Conservation (phyloP, 2,329 filamentous ascomycete species). For the Tolypocladium cylindrosporum region DNA sequence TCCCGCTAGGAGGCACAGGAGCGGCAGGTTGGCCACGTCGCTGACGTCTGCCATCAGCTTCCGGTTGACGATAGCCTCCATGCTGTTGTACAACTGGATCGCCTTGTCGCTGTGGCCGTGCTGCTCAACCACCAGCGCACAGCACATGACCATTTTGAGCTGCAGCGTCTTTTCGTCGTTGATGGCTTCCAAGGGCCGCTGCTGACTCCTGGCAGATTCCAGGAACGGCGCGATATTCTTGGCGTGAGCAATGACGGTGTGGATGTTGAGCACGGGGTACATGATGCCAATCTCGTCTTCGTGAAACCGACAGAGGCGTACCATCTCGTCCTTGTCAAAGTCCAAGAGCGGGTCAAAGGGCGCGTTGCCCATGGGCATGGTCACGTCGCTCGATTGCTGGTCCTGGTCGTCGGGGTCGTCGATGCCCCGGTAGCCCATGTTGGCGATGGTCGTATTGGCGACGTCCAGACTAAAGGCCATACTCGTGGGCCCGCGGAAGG, state of each 20-base stretch:
- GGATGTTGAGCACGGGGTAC: conserved; percentile 78
- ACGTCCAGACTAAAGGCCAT: conserved; percentile 78
- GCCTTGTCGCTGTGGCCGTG: conserved; percentile 70
- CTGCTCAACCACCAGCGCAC: conserved; percentile 66
- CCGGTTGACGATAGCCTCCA: conserved; percentile 61
- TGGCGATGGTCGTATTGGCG: conserved; percentile 76
- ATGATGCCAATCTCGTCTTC: conserved; percentile 88
- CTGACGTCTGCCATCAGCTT: conserved; percentile 46
- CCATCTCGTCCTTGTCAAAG: conserved; percentile 67
- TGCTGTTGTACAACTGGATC: conserved; percentile 62
- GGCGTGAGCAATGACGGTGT: conserved; percentile 59
- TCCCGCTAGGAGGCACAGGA: conserved; percentile 42
- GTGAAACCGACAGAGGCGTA: conserved; percentile 68
- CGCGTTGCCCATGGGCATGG: conserved; percentile 23
- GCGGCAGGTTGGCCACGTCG: conserved; percentile 36
- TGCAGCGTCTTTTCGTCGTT: conserved; percentile 50
- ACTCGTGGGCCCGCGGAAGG: conserved; percentile 79
- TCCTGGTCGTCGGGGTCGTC: conserved; percentile 54
- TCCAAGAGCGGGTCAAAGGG: conserved; percentile 67
- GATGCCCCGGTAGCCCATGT: conserved; percentile 71
- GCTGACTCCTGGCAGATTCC: conserved; percentile 35
- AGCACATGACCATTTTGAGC: conserved; percentile 77
- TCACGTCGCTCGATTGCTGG: conserved; percentile 9
- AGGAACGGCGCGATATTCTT: conserved; percentile 63
- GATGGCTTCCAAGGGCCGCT: conserved; percentile 25